Conservation (phyloP, 495 filamentous ascomycete genomes). For the Elasticomyces elasticus region DNA sequence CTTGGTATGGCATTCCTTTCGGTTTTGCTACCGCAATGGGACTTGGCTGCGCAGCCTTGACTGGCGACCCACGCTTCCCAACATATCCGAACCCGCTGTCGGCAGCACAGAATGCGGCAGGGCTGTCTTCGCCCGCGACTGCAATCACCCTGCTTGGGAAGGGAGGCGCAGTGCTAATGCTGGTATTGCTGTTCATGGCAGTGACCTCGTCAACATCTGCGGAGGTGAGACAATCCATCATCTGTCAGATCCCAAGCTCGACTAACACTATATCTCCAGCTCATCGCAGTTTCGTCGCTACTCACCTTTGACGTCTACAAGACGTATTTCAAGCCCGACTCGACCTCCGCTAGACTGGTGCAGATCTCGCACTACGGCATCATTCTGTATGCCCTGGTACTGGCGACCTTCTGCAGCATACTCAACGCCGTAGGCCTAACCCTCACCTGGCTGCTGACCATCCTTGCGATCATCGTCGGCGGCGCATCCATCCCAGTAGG, state of each 20-base stretch:
- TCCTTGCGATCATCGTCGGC: slow-evolving; percentile 39
- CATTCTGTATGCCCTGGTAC: slow-evolving; percentile 32
- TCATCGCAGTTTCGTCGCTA: slow-evolving; percentile 46
- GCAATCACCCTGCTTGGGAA: slow-evolving; percentile 42
- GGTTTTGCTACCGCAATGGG: slow-evolving; percentile 42
- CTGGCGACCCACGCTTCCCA: slow-evolving; percentile 38
- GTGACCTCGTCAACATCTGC: slow-evolving; percentile 42
- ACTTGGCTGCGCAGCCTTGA: slow-evolving; percentile 40
- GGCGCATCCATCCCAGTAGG: slow-evolving; percentile 36
- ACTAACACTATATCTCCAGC: slow-evolving; percentile 4
- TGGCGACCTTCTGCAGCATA: slow-evolving; percentile 34
- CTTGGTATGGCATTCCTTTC: slow-evolving; percentile 42
- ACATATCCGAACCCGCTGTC: slow-evolving; percentile 45
- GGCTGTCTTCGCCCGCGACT: slow-evolving; percentile 38
- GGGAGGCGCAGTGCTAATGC: slow-evolving; percentile 39
- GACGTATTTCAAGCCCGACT: slow-evolving; percentile 40
- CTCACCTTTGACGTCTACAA: slow-evolving; percentile 49
- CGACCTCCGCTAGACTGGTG: slow-evolving; percentile 37
- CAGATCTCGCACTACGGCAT: slow-evolving; percentile 40
- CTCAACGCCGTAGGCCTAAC: slow-evolving; percentile 37
- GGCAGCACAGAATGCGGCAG: slow-evolving; percentile 36
- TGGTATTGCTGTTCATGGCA: slow-evolving; percentile 46
- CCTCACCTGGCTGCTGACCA: slow-evolving; percentile 39
- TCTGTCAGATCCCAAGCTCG: not conserved
- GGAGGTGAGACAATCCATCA: slow-evolving; percentile 21